Conservation (phyloP, 2,329 filamentous ascomycete genomes). For the Calonectria leucothoes region DNA sequence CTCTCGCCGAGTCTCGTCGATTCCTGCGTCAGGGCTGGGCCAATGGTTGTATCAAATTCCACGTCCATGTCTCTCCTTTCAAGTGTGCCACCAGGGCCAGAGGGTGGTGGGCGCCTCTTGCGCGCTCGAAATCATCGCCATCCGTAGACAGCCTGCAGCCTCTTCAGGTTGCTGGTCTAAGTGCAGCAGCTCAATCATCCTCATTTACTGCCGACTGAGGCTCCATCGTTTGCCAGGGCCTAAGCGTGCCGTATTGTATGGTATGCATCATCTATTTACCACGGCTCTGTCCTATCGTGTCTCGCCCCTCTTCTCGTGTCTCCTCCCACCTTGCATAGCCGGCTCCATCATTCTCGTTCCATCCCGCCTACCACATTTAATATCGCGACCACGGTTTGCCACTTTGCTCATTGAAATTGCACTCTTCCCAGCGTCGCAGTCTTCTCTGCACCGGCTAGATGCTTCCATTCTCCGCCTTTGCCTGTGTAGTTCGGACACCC, state of each 20-base stretch:
- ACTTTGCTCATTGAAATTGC: neutral
- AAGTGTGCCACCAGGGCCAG: slow-evolving; percentile 15
- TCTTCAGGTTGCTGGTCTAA: neutral
- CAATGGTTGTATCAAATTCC: slow-evolving; percentile 7
- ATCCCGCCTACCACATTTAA: slow-evolving; percentile 4
- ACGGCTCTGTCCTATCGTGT: neutral
- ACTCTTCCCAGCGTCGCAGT: neutral
- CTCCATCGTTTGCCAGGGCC: neutral
- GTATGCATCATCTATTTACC: neutral
- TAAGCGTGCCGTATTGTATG: neutral
- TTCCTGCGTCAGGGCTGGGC: neutral
- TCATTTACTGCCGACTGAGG: neutral
- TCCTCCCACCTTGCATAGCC: neutral
- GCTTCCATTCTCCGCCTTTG: slow-evolving; percentile 1
- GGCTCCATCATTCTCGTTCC: slow-evolving; percentile 5
- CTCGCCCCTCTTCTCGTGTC: neutral
- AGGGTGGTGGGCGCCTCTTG: slow-evolving; percentile 13
- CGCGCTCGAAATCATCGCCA: slow-evolving; percentile 8
- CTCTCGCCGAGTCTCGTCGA: slow-evolving; percentile 13
- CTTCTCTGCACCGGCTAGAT: neutral
- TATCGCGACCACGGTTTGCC: slow-evolving; percentile 5
- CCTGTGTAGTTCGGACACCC: neutral
- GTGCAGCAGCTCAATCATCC: neutral
- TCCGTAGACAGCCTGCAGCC: neutral
- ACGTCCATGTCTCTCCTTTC: slow-evolving; percentile 14